Percentiles rank a stretch among this genome's conserved stretches.
Conservation (phyloP, 306 rosid genomes). For the Acacia melanoxylon region DNA sequence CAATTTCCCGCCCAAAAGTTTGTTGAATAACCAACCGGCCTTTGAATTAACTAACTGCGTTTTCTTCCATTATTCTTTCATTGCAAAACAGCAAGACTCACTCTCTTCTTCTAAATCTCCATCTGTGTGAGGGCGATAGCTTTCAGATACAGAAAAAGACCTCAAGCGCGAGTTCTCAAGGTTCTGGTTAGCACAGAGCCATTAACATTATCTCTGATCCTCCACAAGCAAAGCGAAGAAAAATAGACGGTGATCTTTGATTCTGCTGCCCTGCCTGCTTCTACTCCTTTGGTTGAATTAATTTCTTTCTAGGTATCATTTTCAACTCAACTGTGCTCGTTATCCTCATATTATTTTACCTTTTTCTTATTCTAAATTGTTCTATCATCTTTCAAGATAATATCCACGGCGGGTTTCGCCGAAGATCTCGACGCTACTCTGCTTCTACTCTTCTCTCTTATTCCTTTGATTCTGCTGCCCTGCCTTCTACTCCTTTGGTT, state of each 20-base stretch:
- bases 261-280: constrained; percentile 50
- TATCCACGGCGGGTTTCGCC: too few relatives aligned
- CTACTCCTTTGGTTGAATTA: background rate
- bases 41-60: background rate
- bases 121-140: background rate
- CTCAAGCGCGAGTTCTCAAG: background rate
- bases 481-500: constrained; percentile 32
- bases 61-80: too few relatives aligned
- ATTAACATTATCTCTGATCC: background rate
- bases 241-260: background rate
- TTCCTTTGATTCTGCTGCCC: constrained; percentile 47
- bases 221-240: constrained; percentile 1
- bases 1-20: background rate
- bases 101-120: background rate
- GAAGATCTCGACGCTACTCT: too few relatives aligned
- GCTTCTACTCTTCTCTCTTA: too few relatives aligned
- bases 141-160: background rate
- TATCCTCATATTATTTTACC: background rate
- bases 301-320: background rate
- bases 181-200: background rate
- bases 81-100: too few relatives aligned
- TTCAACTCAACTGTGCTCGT: background rate
- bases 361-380: background rate
- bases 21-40: background rate
- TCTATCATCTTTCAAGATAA: background rate